Conservation (phyloP, 2,329 filamentous ascomycete genomes). For the Torrubiellomyces zombiae region DNA sequence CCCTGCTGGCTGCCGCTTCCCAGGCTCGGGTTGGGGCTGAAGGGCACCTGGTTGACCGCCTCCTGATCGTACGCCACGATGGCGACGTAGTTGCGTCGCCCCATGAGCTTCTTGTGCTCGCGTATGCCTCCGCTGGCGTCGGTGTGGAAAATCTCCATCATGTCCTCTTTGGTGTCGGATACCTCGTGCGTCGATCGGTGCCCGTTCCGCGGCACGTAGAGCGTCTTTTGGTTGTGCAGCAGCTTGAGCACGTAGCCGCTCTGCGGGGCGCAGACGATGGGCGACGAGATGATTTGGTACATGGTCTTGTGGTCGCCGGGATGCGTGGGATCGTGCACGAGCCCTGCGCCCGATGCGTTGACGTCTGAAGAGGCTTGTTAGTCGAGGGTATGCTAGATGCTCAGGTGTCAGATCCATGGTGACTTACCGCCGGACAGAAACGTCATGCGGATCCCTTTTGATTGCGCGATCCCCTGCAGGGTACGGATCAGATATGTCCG, state of each 20-base stretch:
- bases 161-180: slow-evolving; percentile 94
- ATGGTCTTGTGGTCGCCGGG: slow-evolving; percentile 95
- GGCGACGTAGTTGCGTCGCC: slow-evolving; percentile 77
- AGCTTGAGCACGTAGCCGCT: slow-evolving; percentile 78
- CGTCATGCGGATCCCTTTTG: slow-evolving; percentile 91
- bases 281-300: slow-evolving; percentile 92
- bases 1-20: slow-evolving; percentile 23
- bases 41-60: slow-evolving; percentile 30
- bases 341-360: slow-evolving; percentile 77
- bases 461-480: slow-evolving; percentile 83
- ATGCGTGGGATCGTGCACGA: slow-evolving; percentile 85
- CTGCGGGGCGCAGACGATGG: slow-evolving; percentile 80
- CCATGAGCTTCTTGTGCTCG: slow-evolving; percentile 87
- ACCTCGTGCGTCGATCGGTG: slow-evolving; percentile 56
- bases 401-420: slow-evolving; percentile 3
- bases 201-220: slow-evolving; percentile 84
- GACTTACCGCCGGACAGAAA: slow-evolving; percentile 72
- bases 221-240: slow-evolving; percentile 83
- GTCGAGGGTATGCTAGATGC: slow-evolving; percentile 7
- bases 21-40: slow-evolving; percentile 20
- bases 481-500: slow-evolving; percentile 93
- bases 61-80: slow-evolving; percentile 92
- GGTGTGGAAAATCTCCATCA: slow-evolving; percentile 98
- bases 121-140: slow-evolving; percentile 72
- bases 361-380: slow-evolving; percentile 41